Percentiles rank a stretch among this genome's conserved stretches.
Evolutionary conservation across 768 basidiomycete species (phyloP).

Genomic region (Crassisporium funariophilum): DNA sequence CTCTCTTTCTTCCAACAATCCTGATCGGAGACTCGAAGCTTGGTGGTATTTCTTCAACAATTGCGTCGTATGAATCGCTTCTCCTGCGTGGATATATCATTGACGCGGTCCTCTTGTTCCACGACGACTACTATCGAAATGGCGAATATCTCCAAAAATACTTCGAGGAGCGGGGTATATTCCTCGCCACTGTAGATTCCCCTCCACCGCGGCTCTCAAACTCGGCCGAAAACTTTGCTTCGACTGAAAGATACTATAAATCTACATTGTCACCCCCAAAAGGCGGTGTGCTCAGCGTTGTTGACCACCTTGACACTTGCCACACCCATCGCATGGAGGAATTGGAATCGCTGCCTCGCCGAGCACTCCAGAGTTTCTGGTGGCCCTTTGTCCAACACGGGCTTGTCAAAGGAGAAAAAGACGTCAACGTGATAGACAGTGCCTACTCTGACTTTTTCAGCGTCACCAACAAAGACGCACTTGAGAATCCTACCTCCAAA

Average conservation of each 20-base stretch:
- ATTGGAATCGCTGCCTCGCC: slow-evolving; percentile 75
- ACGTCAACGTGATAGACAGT: slow-evolving; percentile 91
- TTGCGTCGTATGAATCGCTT: slow-evolving; percentile 92
- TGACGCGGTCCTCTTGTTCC: slow-evolving; percentile 82
- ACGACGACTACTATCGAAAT: slow-evolving; percentile 86
- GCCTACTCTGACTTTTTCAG: slow-evolving; percentile 88
- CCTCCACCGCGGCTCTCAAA: slow-evolving; percentile 58
- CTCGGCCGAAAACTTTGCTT: slow-evolving; percentile 43
- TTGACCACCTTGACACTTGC: slow-evolving; percentile 60
- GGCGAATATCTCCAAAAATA: slow-evolving; percentile 79
- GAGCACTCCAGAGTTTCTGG: slow-evolving; percentile 83
- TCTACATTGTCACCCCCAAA: slow-evolving; percentile 41
- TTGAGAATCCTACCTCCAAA: slow-evolving; percentile 11
- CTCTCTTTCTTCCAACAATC: slow-evolving; percentile 84
- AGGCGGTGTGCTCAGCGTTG: slow-evolving; percentile 44
- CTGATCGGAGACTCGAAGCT: slow-evolving; percentile 87
- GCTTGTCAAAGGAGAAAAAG: slow-evolving; percentile 60
- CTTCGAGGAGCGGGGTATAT: slow-evolving; percentile 73
- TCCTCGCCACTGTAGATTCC: slow-evolving; percentile 51
- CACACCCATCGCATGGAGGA: slow-evolving; percentile 71
- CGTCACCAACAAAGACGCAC: slow-evolving; percentile 48
- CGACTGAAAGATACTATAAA: slow-evolving; percentile 79
- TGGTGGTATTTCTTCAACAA: slow-evolving; percentile 90
- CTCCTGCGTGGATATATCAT: slow-evolving; percentile 87
- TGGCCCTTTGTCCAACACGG: slow-evolving; percentile 98